Evolutionary conservation across 768 basidiomycete genomes (phyloP), one percentile per base, ranked within the genome.

Genomic region (Wakefieldia striispora): DNA sequence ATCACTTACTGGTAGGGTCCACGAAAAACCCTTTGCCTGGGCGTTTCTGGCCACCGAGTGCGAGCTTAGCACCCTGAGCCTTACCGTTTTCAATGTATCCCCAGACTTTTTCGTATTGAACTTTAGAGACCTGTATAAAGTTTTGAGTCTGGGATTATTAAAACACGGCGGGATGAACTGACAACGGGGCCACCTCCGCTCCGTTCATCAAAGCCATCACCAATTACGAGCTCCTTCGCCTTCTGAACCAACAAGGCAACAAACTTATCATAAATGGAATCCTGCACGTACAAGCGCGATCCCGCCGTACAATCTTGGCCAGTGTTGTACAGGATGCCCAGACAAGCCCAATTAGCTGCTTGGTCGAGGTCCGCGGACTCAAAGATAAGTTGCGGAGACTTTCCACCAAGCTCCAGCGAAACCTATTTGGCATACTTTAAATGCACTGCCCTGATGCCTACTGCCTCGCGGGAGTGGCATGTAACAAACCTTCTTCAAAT

Each of bases 291-390:
- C 33, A 94, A 72, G 13, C 95, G 81, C 29, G 92, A 95, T 35
- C 95, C 92, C 20, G 93, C 93, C 3, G 89, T 91, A 68, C 95
- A 97, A 63, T 92, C 90, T 69, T 95, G 91, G n/a, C 91, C 91
- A 31, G 87, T 83, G 59, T 91, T 91, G 70, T 89, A 93, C 58
- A 86, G 84, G 48, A 94, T 86, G 19, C 93, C 92, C 20, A 94
- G 75, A 8, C 84, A 86, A 19, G 84, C 82, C 92, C 93, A 95
- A 57, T 78, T 83, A 24, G 91, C 88, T 47, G 92, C 91, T 81
- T 66, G 51, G 50, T 97, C 90, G 50, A 97, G 71, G 68, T 97
- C 87, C 33, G 95, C 94, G 36, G 87, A 88, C 59, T 92, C 87
- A 61, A 97, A 97, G 55, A 97, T 74, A 52, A 98, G 72, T 56